Conservation (phyloP, 2,329 filamentous ascomycete species). For the Trichoderma asperellum region DNA sequence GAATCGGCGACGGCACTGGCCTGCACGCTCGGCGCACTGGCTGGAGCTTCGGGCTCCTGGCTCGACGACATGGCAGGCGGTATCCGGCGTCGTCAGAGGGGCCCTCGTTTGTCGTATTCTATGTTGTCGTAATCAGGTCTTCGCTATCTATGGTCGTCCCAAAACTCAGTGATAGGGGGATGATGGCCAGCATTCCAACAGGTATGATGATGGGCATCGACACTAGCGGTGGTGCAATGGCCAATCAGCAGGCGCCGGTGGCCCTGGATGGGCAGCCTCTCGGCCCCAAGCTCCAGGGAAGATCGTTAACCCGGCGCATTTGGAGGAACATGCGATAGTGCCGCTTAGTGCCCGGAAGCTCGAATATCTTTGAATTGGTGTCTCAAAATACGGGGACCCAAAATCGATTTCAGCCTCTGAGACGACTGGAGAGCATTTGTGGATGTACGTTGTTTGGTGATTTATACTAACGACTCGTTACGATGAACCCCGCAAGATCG, state of each 20-base stretch:
- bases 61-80: conserved; percentile 42
- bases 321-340: conserved; percentile 19
- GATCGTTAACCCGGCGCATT: conserved; percentile 41
- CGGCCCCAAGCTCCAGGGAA: conserved; percentile 32
- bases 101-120: conserved; percentile 21
- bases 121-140: conserved; percentile 21
- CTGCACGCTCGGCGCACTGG: conserved; percentile 36
- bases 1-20: conserved; percentile 43
- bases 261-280: conserved; percentile 21
- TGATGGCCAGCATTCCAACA: conserved; percentile 19
- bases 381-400: not conserved
- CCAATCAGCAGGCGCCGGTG: conserved; percentile 30
- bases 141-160: not conserved
- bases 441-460: not conserved
- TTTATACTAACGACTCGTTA: not conserved
- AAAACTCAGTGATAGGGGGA: conserved; percentile 19
- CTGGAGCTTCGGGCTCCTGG: conserved; percentile 44
- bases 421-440: not conserved
- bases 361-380: not conserved
- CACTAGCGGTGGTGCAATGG: conserved; percentile 26
- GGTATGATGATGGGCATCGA: conserved; percentile 28
- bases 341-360: not conserved
- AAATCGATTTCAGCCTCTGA: not conserved
- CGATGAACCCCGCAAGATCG: not conserved
- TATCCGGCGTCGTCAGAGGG: conserved; percentile 31